A percentile compares a stretch with the other conserved stretches of the same genome.
Evolutionary conservation across 495 filamentous ascomycete genomes (phyloP).

Genomic region (Penicillium canariense): DNA sequence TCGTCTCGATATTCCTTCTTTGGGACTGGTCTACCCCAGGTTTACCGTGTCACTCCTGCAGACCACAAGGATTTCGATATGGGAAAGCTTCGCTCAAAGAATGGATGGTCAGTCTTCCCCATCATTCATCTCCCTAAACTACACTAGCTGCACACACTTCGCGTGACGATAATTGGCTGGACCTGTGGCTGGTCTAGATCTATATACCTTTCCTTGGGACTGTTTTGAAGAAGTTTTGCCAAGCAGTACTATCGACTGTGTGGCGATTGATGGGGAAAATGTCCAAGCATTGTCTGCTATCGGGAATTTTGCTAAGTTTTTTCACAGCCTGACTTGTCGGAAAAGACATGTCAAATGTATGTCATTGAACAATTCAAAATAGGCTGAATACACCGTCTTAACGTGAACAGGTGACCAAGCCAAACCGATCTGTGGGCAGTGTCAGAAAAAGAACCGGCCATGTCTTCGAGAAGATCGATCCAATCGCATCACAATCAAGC

Average conservation of each 20-base stretch:
- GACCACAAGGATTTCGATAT: conserved; percentile 3
- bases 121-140: neutral
- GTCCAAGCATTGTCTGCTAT: neutral
- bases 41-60: neutral
- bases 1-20: conserved; percentile 11
- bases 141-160: neutral
- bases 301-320: conserved; percentile 1
- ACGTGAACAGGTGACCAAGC: conserved; percentile 12
- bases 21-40: neutral
- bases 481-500: conserved; percentile 10
- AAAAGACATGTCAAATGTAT: conserved; percentile 15
- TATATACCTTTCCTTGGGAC: neutral
- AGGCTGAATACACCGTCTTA: conserved; percentile 3
- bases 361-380: conserved; percentile 3
- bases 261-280: conserved; percentile 3
- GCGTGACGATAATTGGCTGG: neutral
- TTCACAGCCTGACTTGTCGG: conserved; percentile 10
- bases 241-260: conserved; percentile 1
- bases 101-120: conserved; percentile 12
- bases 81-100: conserved; percentile 13
- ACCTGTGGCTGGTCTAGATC: neutral
- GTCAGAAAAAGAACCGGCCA: conserved; percentile 11
- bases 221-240: neutral
- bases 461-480: conserved; percentile 7
- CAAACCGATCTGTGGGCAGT: conserved; percentile 10